Percentiles rank a stretch among this genome's conserved stretches.
Conservation (phyloP, 1,284 basidiomycete genomes). For the Malassezia yamatoensis region DNA sequence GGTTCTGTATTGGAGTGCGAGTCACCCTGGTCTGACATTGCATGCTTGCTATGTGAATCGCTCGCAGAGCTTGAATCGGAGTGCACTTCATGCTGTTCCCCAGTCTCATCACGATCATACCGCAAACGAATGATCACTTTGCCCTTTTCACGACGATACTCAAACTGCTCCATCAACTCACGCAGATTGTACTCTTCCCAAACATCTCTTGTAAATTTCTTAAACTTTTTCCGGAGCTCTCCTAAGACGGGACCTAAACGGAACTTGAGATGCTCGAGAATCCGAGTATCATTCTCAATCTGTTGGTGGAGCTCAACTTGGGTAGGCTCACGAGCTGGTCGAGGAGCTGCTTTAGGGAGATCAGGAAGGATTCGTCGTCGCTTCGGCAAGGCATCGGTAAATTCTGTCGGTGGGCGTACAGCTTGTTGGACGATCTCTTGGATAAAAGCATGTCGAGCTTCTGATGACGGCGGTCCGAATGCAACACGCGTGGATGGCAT, state of each 20-base stretch:
- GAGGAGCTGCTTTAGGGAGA: constrained; percentile 76
- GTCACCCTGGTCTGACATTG: no score
- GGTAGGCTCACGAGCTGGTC: constrained; percentile 72
- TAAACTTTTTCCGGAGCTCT: constrained; percentile 86
- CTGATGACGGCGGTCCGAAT: constrained; percentile 50
- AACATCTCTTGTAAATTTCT: constrained; percentile 74
- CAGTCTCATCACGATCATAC: constrained; percentile 60
- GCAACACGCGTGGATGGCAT: constrained; percentile 64
- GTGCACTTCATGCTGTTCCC: no score
- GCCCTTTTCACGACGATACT: constrained; percentile 34
- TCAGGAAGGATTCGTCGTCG: constrained; percentile 74
- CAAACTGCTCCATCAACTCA: constrained; percentile 45
- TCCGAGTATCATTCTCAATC: constrained; percentile 66
- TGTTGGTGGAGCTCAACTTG: constrained; percentile 73
- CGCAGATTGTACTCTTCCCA: constrained; percentile 50
- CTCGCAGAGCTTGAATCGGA: no score
- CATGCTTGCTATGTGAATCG: no score
- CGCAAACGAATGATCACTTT: constrained; percentile 56
- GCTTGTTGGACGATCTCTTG: constrained; percentile 50
- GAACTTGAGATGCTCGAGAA: constrained; percentile 74
- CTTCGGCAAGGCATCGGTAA: constrained; percentile 78
- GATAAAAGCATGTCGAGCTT: constrained; percentile 70
- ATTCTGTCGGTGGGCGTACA: constrained; percentile 64
- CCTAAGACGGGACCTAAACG: constrained; percentile 73
- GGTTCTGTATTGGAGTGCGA: no score